These are phyloP conservation scores for Aspergillus sp. DNA, from an alignment of 2,329 filamentous ascomycete genomes.

Conservation along the genomic window DNA sequence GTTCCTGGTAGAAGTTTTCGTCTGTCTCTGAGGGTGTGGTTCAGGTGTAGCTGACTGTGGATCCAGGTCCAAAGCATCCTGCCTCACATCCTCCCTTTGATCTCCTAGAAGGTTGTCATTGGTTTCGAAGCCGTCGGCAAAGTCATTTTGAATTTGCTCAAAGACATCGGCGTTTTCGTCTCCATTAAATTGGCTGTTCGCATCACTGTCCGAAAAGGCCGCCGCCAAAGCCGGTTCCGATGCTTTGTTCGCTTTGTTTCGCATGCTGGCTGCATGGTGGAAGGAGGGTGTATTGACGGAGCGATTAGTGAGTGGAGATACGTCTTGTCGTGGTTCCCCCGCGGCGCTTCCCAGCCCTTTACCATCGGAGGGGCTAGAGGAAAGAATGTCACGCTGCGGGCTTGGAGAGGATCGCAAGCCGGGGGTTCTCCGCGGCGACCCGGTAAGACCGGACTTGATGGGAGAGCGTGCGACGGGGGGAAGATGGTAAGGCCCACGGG, in stretches of 20 bases:
- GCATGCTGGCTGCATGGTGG: constrained; percentile 16
- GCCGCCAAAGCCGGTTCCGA: constrained; percentile 23
- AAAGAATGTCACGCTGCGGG: constrained; percentile 30
- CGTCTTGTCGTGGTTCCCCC: constrained; percentile 25
- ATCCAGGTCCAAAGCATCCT: constrained; percentile 20
- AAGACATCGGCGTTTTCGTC: constrained; percentile 36
- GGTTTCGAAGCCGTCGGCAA: constrained; percentile 25
- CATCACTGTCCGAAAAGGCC: constrained; percentile 39
- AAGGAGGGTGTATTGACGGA: constrained; percentile 34
- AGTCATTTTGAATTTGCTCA: constrained; percentile 25
- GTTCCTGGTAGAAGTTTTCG: constrained; percentile 17
- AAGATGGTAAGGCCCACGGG: constrained; percentile 37
- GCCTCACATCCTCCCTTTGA: constrained; percentile 14
- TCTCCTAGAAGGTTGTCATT: constrained; percentile 27
- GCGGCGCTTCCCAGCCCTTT: constrained; percentile 25
- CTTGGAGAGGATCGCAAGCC: constrained; percentile 44
- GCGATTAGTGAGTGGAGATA: constrained; percentile 37
- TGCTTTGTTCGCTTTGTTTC: constrained; percentile 20
- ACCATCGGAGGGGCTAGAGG: constrained; percentile 41
- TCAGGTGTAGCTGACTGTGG: constrained; percentile 14
- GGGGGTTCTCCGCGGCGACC: constrained; percentile 44
- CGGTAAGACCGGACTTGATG: constrained; percentile 44
- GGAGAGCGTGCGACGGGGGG: constrained; percentile 46
- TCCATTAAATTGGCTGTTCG: constrained; percentile 26
- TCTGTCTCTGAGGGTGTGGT: constrained; percentile 13